Conservation (phyloP, 2,329 filamentous ascomycete species). For the Hypoxylon sp. region DNA sequence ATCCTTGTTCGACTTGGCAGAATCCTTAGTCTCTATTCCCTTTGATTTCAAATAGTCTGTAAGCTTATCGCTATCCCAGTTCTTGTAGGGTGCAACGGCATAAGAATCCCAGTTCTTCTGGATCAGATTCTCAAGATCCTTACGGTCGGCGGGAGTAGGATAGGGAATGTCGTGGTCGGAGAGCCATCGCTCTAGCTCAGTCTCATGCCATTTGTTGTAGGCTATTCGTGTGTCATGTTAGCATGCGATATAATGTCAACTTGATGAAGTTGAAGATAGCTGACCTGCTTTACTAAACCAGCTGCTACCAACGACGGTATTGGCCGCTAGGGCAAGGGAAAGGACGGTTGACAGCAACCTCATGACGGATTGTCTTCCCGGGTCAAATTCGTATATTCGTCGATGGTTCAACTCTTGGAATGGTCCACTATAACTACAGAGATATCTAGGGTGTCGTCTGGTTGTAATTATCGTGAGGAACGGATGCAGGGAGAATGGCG, state of each 20-base stretch:
- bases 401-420: background rate
- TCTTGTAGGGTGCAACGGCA: conserved; percentile 80
- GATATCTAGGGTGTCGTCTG: background rate
- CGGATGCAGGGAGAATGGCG: conserved; percentile 14
- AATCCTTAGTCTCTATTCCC: conserved; percentile 77
- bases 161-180: conserved; percentile 93
- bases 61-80: conserved; percentile 81
- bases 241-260: background rate
- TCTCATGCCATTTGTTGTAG: conserved; percentile 99
- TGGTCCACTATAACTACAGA: background rate
- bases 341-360: conserved; percentile 81
- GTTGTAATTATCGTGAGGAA: conserved; percentile 15
- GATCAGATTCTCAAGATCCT: conserved; percentile 93
- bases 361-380: conserved; percentile 68
- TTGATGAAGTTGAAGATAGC: conserved; percentile 54
- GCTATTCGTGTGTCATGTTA: conserved; percentile 67
- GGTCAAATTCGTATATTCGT: conserved; percentile 15
- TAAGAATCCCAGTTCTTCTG: conserved; percentile 89
- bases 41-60: conserved; percentile 77
- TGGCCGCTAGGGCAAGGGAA: conserved; percentile 79
- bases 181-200: conserved; percentile 96
- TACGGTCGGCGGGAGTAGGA: conserved; percentile 90
- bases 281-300: conserved; percentile 91
- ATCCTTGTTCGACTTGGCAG: conserved; percentile 78
- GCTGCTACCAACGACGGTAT: conserved; percentile 78